These are phyloP conservation scores for Rasamsonia emersonii DNA, from an alignment of 2,329 filamentous ascomycete genomes.

Conservation along the genomic window DNA sequence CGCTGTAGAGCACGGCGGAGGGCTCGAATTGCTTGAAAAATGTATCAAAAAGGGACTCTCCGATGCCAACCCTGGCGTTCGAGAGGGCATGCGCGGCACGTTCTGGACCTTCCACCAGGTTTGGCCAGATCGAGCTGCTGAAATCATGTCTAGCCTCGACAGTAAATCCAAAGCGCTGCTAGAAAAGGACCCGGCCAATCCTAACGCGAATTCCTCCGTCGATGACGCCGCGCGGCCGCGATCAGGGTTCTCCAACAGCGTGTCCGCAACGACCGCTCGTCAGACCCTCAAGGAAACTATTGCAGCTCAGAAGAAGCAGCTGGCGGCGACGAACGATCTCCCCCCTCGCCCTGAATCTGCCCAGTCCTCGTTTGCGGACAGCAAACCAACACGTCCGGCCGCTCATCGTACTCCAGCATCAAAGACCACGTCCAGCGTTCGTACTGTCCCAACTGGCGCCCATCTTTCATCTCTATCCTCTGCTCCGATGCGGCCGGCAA, in stretches of 20 bases:
- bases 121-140: conserved; percentile 70
- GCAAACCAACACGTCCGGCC: conserved; percentile 30
- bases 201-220: conserved; percentile 24
- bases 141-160: conserved; percentile 70
- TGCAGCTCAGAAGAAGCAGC: conserved; percentile 64
- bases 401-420: conserved; percentile 22
- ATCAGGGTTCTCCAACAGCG: conserved; percentile 12
- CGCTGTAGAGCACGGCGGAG: conserved; percentile 75
- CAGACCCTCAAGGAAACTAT: conserved; percentile 71
- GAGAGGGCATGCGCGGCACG: conserved; percentile 73
- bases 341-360: conserved; percentile 51
- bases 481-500: conserved; percentile 47
- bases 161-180: conserved; percentile 68
- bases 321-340: conserved; percentile 33
- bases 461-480: conserved; percentile 44
- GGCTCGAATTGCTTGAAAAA: conserved; percentile 76
- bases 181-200: conserved; percentile 74
- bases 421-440: conserved; percentile 18
- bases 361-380: conserved; percentile 42
- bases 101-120: conserved; percentile 76
- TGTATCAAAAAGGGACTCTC: conserved; percentile 80
- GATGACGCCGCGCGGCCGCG: conserved; percentile 12
- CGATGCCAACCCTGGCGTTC: conserved; percentile 82
- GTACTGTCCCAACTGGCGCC: conserved; percentile 28
- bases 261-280: conserved; percentile 19